Evolutionary conservation across 1,139 yeast genomes (phyloP), one percentile per base, ranked within the genome.

Genomic region (Diutina rugosa): DNA sequence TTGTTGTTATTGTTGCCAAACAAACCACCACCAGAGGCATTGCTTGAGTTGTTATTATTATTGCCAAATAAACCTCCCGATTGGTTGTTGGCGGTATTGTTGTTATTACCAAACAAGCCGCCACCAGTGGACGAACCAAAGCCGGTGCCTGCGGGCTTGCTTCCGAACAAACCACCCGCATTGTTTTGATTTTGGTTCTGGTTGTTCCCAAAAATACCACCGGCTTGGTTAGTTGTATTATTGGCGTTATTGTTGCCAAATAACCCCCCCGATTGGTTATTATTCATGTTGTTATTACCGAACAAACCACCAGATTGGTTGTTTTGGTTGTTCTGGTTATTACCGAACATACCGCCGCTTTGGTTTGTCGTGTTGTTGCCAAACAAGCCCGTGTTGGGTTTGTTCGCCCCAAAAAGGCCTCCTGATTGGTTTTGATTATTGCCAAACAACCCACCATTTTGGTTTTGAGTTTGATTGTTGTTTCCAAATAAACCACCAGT

Each of bases 201-300:
- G 49, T 28, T 28, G n/a, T 29, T 26, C 5, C 48, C 48, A 8
- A 46, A 46, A 6, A 46, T 16, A 7, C 35, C 35, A 7, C 51
- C 51, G 9, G 38, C 2, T 35, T 67, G 61, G 44, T 60, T 60
- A 52, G 57, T 58, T 7, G n/a, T 47, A 18, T 8, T 16, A 14
- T 16, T 7, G 51, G 62, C 60, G 51, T 29, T 14, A n/a, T 47
- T 47, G 38, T 47, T 47, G 32, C 51, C 51, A 29, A 47, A 47
- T 16, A 47, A 28, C n/a, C 51, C 51, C 6, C 51, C 51, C 18
- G 38, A 28, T 14, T 12, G 35, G 51, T 47, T 47, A 29, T 32
- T 49, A 46, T 61, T 61, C 10, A 10, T 16, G 44, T 49, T 49
- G 29, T 49, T 49, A 10, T 29, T 48, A n/a, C 51, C 51, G n/a